Percentiles rank a stretch among this genome's conserved stretches.
These are phyloP conservation scores for Kregervanrija pseudodelftensis DNA, from an alignment of 805 yeast species.

Conservation along the genomic window DNA sequence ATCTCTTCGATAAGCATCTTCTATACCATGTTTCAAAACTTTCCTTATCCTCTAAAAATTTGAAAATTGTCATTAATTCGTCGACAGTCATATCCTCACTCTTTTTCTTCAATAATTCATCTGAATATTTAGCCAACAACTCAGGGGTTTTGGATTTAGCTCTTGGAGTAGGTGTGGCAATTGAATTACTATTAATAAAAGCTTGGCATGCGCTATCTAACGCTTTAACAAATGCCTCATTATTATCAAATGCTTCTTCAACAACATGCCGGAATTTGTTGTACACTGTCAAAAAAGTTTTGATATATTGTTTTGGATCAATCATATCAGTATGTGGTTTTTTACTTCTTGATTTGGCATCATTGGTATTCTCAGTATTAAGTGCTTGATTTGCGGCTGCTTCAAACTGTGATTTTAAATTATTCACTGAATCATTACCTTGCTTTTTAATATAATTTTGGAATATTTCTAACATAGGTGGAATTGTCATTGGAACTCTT, in stretches of 20 bases:
- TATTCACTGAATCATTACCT: constrained; percentile 56
- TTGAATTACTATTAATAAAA: constrained; percentile 74
- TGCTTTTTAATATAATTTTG: constrained; percentile 64
- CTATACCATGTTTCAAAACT: constrained; percentile 91
- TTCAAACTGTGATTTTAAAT: constrained; percentile 33
- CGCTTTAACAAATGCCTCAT: constrained; percentile 76
- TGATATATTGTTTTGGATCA: constrained; percentile 76
- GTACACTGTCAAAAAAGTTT: constrained; percentile 66
- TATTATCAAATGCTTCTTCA: constrained; percentile 57
- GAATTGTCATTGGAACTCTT: constrained; percentile 73
- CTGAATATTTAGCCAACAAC: constrained; percentile 81
- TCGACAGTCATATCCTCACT: constrained; percentile 72
- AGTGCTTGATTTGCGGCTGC: constrained; percentile 5
- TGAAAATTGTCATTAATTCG: constrained; percentile 81
- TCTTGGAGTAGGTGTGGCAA: constrained; percentile 62
- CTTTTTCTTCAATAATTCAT: constrained; percentile 71
- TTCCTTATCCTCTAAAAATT: constrained; percentile 88
- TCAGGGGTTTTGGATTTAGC: constrained; percentile 82
- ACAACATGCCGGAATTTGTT: constrained; percentile 61
- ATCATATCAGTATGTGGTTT: constrained; percentile 18
- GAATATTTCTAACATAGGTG: constrained; percentile 67
- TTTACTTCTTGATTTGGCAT: background rate
- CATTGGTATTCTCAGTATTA: background rate
- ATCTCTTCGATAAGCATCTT: constrained; percentile 78
- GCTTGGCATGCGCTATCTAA: constrained; percentile 83